phyloP scores from a whole-genome alignment of 2,329 filamentous ascomycete species.

The Alternaria arborescens region DNA sequence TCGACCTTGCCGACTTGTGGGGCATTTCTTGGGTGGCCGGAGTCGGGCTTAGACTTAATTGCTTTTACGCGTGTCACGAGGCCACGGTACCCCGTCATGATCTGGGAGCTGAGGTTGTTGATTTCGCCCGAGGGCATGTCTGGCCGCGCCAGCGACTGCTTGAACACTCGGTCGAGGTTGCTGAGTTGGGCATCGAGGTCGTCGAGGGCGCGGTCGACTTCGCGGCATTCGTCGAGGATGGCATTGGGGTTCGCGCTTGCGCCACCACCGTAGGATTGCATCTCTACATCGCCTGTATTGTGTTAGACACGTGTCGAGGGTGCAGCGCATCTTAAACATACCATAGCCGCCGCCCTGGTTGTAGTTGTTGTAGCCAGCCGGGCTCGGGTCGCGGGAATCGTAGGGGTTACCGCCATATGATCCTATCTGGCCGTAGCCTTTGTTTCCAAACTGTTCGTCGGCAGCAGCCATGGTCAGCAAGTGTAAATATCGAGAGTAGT shows the following conservation, averaged over 20 bases:
- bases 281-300: conserved; percentile 65
- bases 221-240: conserved; percentile 84
- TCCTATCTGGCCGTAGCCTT: conserved; percentile 52
- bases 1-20: conserved; percentile 84
- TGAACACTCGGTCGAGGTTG: conserved; percentile 75
- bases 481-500: conserved; percentile 12
- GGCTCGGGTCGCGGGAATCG: conserved; percentile 49
- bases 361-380: conserved; percentile 64
- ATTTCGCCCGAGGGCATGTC: conserved; percentile 76
- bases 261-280: conserved; percentile 65
- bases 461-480: conserved; percentile 30
- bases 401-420: conserved; percentile 56
- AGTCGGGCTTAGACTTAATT: conserved; percentile 83
- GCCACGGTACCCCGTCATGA: conserved; percentile 82
- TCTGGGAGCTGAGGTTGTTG: conserved; percentile 76
- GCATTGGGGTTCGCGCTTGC: conserved; percentile 68
- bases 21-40: conserved; percentile 74
- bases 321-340: conserved; percentile 43
- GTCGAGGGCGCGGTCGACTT: conserved; percentile 80
- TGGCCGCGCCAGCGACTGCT: conserved; percentile 75
- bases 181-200: conserved; percentile 76
- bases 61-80: conserved; percentile 81
- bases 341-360: conserved; percentile 47
- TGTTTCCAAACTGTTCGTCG: conserved; percentile 52
- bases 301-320: conserved; percentile 34